Evolutionary conservation across 2,329 filamentous ascomycete genomes (phyloP), one percentile per base, ranked within the genome.

Genomic region (Myriangium duriaei): DNA sequence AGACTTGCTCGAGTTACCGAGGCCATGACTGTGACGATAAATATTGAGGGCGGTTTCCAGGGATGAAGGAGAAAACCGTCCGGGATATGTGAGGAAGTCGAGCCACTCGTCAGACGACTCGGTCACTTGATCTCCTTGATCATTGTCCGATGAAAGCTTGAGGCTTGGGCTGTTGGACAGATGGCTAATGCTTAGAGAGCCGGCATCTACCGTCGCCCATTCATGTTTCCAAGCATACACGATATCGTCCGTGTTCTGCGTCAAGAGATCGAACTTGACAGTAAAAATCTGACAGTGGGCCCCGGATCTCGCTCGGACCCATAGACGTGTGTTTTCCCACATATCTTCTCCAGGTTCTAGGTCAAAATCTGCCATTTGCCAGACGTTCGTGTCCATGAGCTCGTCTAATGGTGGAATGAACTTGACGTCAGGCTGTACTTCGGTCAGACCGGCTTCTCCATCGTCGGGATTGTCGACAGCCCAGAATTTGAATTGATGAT

Each of bases 401-500:
- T 67, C 62, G 39, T 68, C 65, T 15, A 69, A 53, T 0, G 74
- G 73, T 1, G 86, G 81, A 16, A 79, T 68, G 19, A 91, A 65
- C 10, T 69, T 64, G 5, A 63, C 53, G 9, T 71, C 66, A 0
- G 81, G 72, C 48, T 82, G 86, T 5, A 84, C 63, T 49, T 92
- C 84, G 45, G 76, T 71, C 11, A 92, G 67, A 6, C 76, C 68
- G 13, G 85, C 56, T 2, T 63, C 67, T 46, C 61, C 47, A 48
- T 62, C 46, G 49, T 80, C 68, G 48, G 71, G 71, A 37, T 78
- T 73, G 47, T 77, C 73, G 12, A 81, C 72, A 37, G 74, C 73
- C 84, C 87, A 98, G 54, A 98, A 87, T 57, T 94, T 96, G 69
- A 98, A 96, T 54, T 88, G 80, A 24, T 91, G 74, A 18, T 86